Percentiles rank a stretch among this genome's conserved stretches.
Conservation (phyloP, 257 asterid species). For the Eustoma russellianum region DNA sequence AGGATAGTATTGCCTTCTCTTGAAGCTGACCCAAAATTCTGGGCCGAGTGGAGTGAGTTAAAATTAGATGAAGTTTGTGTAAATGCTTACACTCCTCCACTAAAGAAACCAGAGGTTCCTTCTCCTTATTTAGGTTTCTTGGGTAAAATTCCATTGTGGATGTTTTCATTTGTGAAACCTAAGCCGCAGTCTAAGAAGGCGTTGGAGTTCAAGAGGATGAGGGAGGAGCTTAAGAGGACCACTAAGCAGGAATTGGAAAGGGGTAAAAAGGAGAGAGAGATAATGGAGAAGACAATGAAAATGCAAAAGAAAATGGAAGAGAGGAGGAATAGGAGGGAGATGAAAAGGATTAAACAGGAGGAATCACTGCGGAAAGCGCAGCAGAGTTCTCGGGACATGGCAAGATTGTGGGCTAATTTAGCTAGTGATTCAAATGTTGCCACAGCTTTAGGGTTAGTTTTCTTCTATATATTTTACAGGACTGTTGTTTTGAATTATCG, state of each 20-base stretch:
- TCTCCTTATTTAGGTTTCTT: constrained; percentile 64
- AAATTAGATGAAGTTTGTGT: constrained; percentile 57
- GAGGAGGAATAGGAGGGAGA: constrained; percentile 54
- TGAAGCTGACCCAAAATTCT: constrained; percentile 62
- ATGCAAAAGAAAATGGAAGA: constrained; percentile 63
- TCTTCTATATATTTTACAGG: constrained; percentile 70
- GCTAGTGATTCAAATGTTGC: constrained; percentile 64
- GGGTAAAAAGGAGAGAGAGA: constrained; percentile 42
- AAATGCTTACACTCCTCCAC: constrained; percentile 76
- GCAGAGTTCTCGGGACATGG: constrained; percentile 36
- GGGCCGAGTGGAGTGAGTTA: constrained; percentile 77
- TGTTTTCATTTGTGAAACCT: constrained; percentile 50
- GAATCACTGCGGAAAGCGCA: constrained; percentile 45
- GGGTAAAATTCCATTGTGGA: constrained; percentile 36
- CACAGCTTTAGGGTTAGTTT: constrained; percentile 61
- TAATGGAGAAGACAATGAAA: constrained; percentile 50
- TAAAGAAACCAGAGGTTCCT: constrained; percentile 61
- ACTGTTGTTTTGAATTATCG: constrained; percentile 73
- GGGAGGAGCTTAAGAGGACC: constrained; percentile 35
- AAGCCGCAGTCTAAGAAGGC: constrained; percentile 82
- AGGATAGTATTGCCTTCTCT: constrained; percentile 77
- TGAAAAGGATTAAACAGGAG: constrained; percentile 38
- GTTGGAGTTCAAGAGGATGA: constrained; percentile 60
- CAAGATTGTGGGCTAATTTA: constrained; percentile 51
- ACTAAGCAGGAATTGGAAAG: constrained; percentile 31